phyloP scores from a whole-genome alignment of 768 basidiomycete species.

The Kwoniella dejecticola region DNA sequence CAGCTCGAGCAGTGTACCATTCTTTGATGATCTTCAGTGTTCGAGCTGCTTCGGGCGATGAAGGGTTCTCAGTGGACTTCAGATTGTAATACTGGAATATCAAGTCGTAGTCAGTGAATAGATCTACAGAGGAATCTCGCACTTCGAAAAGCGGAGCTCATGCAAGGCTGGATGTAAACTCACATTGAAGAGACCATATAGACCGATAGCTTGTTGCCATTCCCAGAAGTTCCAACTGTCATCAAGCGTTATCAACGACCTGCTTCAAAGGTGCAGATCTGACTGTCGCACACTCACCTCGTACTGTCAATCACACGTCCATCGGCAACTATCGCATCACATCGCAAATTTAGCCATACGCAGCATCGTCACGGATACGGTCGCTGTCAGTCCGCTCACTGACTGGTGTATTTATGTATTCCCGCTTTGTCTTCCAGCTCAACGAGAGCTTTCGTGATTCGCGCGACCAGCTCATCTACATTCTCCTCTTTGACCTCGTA shows the following conservation, averaged over 20 bases:
- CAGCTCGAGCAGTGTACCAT: conserved; percentile 26
- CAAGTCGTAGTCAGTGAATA: too few relatives aligned
- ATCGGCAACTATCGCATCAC: conserved; percentile 9
- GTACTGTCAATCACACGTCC: conserved; percentile 14
- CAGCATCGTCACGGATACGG: too few relatives aligned
- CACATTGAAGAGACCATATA: conserved; percentile 33
- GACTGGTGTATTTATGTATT: conserved; percentile 21
- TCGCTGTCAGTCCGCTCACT: too few relatives aligned
- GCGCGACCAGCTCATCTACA: conserved; percentile 18
- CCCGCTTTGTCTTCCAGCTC: conserved; percentile 32
- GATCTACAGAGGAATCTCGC: too few relatives aligned
- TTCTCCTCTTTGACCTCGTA: conserved; percentile 24
- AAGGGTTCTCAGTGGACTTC: conserved; percentile 52
- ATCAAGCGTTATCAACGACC: too few relatives aligned
- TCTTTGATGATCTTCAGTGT: conserved; percentile 26
- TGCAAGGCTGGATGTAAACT: too few relatives aligned
- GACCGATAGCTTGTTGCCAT: conserved; percentile 36
- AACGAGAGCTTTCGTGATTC: conserved; percentile 21
- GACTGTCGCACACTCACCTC: not conserved
- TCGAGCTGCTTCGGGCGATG: conserved; percentile 13
- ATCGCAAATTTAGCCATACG: too few relatives aligned
- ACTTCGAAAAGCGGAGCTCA: too few relatives aligned
- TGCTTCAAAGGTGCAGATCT: too few relatives aligned
- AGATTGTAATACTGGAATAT: conserved; percentile 58
- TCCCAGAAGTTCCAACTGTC: conserved; percentile 32